Evolutionary conservation across 345 rosid genomes (phyloP), one percentile per base, ranked within the genome.

Genomic region (Acer yangbiense): DNA sequence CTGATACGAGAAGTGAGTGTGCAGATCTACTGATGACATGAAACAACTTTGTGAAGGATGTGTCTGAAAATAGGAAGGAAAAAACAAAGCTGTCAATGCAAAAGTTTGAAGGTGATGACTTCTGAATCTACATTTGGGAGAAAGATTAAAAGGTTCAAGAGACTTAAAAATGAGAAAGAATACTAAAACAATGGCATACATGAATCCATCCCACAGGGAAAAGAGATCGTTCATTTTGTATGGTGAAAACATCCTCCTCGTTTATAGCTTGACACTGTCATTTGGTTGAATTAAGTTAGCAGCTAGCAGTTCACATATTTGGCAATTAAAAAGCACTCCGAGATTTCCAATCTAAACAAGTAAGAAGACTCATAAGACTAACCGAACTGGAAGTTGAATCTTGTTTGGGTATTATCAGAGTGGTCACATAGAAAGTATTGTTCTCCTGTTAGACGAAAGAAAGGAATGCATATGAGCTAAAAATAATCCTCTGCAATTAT

Each of bases 31-130:
- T 6, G 97, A 91, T 79, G 98, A 94, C 97, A 93, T 85, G 90
- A 94, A 94, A 83, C 98, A 94, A 76, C 89, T 88, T 78, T 94
- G 98, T 81, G 97, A 88, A 81, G 98, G 98, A 85, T 94, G 98
- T 57, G 97, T 94, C 98, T 94, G 92, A 68, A 83, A 81, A 86
- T 20, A 61, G 29, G 79, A 11, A 50, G 78, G 65, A 54, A 76
- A 68, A 62, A 12, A 71, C 29, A 43, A 1, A 71, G 17, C 39
- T 13, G 18, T 50, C 5, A 23, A 60, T n/a, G 35, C 58, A 25
- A 25, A 55, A 76, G 73, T 43, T 69, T 54, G 32, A 77, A 21
- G 4, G 63, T 7, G 4, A 60, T 7, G 27, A 1, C 17, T 55
- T 65, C 29, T 17, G 27, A 77, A 23, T 29, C 62, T 75, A 21